phyloP scores from a whole-genome alignment of 176 grass and related monocot species.

The Microstegium vimineum region DNA sequence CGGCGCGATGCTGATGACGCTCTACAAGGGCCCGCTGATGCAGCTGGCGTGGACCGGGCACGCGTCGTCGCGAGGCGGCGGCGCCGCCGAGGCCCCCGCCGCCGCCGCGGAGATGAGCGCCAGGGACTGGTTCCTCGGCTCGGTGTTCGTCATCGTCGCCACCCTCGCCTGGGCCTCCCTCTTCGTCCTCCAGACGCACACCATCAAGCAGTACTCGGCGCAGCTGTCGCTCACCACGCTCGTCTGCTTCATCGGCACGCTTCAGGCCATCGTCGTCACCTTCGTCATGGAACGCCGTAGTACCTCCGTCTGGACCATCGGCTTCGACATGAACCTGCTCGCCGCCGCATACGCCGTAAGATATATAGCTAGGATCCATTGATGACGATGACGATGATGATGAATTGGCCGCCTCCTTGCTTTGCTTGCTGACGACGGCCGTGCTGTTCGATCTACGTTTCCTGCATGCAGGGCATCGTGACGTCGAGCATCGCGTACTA shows the following conservation, averaged over 20 bases:
- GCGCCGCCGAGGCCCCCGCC: not conserved
- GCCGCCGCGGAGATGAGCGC: not conserved
- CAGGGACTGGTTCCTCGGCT: constrained; percentile 68
- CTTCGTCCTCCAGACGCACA: constrained; percentile 76
- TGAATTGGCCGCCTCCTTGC: too few relatives aligned
- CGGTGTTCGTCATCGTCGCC: constrained; percentile 79
- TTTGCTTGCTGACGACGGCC: not conserved
- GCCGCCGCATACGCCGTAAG: constrained; percentile 87
- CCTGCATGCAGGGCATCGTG: constrained; percentile 65
- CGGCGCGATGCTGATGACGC: constrained; percentile 95
- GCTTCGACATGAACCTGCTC: constrained; percentile 98
- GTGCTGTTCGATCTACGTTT: too few relatives aligned
- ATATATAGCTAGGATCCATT: too few relatives aligned
- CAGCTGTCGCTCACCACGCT: constrained; percentile 88
- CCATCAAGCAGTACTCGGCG: constrained; percentile 73
- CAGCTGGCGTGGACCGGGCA: constrained; percentile 65
- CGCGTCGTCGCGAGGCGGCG: not conserved
- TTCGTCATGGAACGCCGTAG: constrained; percentile 78
- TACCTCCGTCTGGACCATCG: constrained; percentile 74
- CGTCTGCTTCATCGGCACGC: constrained; percentile 79
- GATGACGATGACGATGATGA: too few relatives aligned
- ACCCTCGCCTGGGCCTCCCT: constrained; percentile 92
- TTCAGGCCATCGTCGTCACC: constrained; percentile 79
- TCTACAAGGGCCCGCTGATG: constrained; percentile 96
- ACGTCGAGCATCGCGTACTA: constrained; percentile 95